phyloP scores from a whole-genome alignment of 306 rosid genomes.

The Cucumis hystrix region DNA sequence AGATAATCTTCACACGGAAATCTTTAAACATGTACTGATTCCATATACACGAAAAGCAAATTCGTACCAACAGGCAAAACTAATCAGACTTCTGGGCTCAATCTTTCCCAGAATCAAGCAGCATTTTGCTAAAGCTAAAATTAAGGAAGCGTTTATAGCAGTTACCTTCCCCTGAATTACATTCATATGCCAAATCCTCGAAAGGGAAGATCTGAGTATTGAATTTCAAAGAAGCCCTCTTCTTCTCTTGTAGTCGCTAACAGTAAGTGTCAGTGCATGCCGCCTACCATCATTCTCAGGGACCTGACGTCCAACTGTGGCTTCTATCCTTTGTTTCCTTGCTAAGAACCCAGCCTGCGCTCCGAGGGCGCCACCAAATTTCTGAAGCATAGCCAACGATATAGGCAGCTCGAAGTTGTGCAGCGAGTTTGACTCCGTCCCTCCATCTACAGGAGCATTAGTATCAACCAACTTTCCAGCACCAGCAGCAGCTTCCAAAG shows the following conservation, averaged over 20 bases:
- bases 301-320: conserved; percentile 55
- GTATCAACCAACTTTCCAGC: conserved; percentile 95
- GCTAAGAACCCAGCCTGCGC: conserved; percentile 67
- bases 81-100: neutral
- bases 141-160: neutral
- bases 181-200: neutral
- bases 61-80: neutral
- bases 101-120: neutral
- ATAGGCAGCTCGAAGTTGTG: conserved; percentile 87
- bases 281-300: conserved; percentile 63
- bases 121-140: neutral
- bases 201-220: neutral
- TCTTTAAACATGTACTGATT: neutral
- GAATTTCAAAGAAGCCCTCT: conserved; percentile 68
- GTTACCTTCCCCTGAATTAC: neutral
- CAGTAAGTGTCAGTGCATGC: conserved; percentile 55
- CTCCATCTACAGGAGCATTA: conserved; percentile 77
- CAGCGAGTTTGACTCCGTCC: conserved; percentile 52
- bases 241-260: conserved; percentile 83
- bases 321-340: conserved; percentile 62
- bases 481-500: conserved; percentile 78
- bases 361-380: conserved; percentile 75
- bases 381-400: conserved; percentile 60
- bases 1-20: neutral
- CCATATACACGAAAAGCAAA: neutral